Percentiles rank a stretch among this genome's conserved stretches.
phyloP scores from a whole-genome alignment of 805 yeast species.

The Metschnikowia arizonensis region DNA sequence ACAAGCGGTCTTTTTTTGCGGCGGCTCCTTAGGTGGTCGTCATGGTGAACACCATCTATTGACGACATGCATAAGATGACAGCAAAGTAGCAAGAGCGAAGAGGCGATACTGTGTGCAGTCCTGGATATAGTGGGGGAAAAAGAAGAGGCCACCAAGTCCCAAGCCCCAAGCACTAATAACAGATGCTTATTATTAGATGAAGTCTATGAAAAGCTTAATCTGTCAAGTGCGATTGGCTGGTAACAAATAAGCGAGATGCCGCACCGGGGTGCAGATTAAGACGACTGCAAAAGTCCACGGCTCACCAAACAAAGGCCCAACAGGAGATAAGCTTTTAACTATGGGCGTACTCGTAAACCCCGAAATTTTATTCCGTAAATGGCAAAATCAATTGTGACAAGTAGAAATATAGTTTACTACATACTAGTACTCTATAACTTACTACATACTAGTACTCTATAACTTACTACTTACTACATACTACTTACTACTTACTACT shows the following conservation, averaged over 20 bases:
- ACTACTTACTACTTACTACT: too few species aligned
- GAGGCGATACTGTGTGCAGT: background rate
- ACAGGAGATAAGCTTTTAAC: background rate
- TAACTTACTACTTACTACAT: too few species aligned
- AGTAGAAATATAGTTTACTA: too few species aligned
- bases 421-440: too few species aligned
- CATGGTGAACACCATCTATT: background rate
- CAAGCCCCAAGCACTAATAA: too few species aligned
- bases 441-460: too few species aligned
- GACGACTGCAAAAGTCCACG: background rate
- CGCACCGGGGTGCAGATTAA: background rate
- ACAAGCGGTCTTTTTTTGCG: background rate
- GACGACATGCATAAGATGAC: constrained; percentile 1
- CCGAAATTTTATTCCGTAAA: background rate
- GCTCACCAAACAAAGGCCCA: background rate
- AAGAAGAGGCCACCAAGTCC: background rate
- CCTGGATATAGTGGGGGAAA: background rate
- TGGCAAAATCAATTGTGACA: too few species aligned
- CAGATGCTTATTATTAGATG: background rate
- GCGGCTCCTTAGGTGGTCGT: background rate
- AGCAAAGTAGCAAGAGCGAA: background rate
- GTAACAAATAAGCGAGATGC: background rate
- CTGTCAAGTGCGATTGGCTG: background rate
- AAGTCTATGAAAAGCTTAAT: background rate
- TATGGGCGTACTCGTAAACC: background rate